These are phyloP conservation scores for Fagopyrum tataricum DNA, from an alignment of 148 eudicot species.

Conservation along the genomic window DNA sequence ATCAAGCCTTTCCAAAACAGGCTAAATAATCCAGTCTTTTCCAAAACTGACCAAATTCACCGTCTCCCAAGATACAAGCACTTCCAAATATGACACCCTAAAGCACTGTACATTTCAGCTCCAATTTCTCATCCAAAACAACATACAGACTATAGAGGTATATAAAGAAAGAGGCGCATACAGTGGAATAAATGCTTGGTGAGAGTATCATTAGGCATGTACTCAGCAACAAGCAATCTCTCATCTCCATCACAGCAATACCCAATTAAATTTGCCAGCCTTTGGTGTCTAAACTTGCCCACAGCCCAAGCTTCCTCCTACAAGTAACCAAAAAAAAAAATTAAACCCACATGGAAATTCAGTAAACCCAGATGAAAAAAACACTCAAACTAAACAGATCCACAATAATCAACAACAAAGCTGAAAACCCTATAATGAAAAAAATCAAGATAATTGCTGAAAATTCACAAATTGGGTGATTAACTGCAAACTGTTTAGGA, in stretches of 20 bases:
- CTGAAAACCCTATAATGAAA: neutral
- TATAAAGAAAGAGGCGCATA: constrained; percentile 7
- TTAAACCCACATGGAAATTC: constrained; percentile 10
- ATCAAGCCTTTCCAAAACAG: neutral
- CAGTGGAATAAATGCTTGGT: constrained; percentile 20
- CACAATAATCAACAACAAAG: neutral
- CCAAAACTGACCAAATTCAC: neutral
- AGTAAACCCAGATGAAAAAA: constrained; percentile 13
- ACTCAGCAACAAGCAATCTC: constrained; percentile 23
- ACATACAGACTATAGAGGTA: neutral
- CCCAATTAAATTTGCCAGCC: constrained; percentile 21
- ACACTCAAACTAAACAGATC: constrained; percentile 4
- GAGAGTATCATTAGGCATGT: constrained; percentile 21
- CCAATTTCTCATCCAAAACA: neutral
- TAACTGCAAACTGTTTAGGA: constrained; percentile 74
- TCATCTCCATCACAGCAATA: constrained; percentile 23
- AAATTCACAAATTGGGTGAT: neutral
- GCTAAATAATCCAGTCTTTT: neutral
- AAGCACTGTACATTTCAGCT: neutral
- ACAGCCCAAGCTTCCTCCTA: constrained; percentile 21
- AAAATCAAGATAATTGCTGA: neutral
- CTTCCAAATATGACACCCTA: neutral
- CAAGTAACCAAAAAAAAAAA: neutral
- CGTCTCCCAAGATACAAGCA: neutral
- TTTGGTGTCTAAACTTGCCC: constrained; percentile 17